Evolutionary conservation across 768 basidiomycete genomes (phyloP), one percentile per base, ranked within the genome.

Genomic region (Macrolepiota fuliginosa): DNA sequence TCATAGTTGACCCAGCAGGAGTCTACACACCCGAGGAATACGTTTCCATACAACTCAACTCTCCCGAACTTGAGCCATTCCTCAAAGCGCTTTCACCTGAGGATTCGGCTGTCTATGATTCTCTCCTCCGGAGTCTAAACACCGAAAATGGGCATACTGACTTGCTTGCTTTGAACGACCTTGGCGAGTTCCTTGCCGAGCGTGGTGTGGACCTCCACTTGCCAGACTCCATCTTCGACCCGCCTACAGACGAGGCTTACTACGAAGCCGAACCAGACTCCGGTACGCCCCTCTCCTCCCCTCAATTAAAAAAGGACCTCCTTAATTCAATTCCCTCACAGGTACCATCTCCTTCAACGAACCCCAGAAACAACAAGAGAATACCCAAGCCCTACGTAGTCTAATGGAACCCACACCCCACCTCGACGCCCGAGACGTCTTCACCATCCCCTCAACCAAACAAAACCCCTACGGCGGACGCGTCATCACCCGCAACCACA

Each of bases 401-500:
- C 83, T 91, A 63, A 85, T 87, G 86, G 76, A 75, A 5, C 76
- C 81, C 47, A 84, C 90, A 66, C 78, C 84, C 17, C 69, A 88
- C 29, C 76, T 89, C 56, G 90, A 91, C 73, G 78, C 83, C 5
- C 80, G 83, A 40, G 81, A 88, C 56, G 75, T 80, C 54, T 66
- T 76, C 40, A 82, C 81, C 22, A 76, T 88, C 66, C 81, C 83
- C 17, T 83, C 88, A 0, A 77, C 78, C 24, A 70, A 77, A 60
- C 74, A 77, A n/a, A 77, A 71, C 15, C 86, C 81, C 1, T 87
- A 78, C 72, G 77, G 81, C 64, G 87, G 86, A 71, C 81, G 82
- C 32, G 83, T 91, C 72, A 76, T 85, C 63, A 70, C 89, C 54
- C 87, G 89, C 56, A 91, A 91, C 68, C 84, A 90, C 74, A 77